Conservation (phyloP, 345 rosid species). For the Hibiscus tridactylites region DNA sequence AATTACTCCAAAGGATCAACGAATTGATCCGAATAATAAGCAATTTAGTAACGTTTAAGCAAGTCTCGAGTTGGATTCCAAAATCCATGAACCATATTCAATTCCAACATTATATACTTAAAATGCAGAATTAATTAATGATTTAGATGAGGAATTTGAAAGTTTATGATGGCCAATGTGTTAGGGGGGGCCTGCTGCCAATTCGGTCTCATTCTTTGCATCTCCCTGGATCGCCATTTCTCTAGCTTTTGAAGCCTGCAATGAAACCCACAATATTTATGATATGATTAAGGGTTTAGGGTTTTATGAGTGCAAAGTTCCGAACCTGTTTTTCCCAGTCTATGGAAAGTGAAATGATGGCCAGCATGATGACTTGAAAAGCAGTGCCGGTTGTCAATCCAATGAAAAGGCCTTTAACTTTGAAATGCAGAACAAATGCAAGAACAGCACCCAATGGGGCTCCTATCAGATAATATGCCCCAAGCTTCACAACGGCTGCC, state of each 20-base stretch:
- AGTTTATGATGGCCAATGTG: background rate
- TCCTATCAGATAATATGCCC: constrained; percentile 32
- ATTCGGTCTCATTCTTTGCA: background rate
- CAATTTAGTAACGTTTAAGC: too few species aligned
- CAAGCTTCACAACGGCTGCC: constrained; percentile 32
- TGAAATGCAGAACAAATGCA: constrained; percentile 25
- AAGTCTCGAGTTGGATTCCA: too few species aligned
- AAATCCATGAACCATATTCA: too few species aligned
- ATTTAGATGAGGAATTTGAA: background rate
- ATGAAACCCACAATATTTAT: background rate
- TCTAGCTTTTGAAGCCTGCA: constrained; percentile 18
- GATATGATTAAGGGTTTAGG: background rate
- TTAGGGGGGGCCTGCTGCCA: background rate
- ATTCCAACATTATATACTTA: too few species aligned
- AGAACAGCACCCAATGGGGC: constrained; percentile 16
- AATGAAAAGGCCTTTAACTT: constrained; percentile 28
- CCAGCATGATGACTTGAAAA: constrained; percentile 20
- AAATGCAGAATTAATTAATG: too few species aligned
- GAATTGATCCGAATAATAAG: too few species aligned
- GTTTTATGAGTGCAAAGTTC: background rate
- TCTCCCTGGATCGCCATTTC: constrained; percentile 6
- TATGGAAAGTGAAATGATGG: constrained; percentile 12
- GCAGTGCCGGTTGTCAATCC: constrained; percentile 17
- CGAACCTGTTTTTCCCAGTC: constrained; percentile 26
- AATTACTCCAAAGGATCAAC: too few species aligned